These are phyloP conservation scores for Salicornia ramosissima DNA, from an alignment of 148 eudicot species.

Conservation along the genomic window DNA sequence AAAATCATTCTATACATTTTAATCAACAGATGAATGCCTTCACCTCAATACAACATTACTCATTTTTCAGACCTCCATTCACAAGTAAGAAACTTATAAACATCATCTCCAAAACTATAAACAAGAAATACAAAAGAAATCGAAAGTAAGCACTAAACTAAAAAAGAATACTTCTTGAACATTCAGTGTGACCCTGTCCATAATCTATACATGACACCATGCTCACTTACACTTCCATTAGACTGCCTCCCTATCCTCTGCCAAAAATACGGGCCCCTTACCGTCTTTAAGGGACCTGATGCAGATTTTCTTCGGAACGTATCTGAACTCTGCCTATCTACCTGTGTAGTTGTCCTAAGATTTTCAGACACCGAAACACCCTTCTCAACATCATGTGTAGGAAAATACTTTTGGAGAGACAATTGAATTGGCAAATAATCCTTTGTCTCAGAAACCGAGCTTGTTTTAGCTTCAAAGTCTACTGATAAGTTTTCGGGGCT, in stretches of 20 bases:
- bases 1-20: conserved; percentile 21
- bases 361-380: conserved; percentile 49
- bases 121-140: not conserved
- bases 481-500: conserved; percentile 48
- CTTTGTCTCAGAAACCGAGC: conserved; percentile 26
- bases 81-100: not conserved
- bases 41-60: not conserved
- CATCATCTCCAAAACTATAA: not conserved
- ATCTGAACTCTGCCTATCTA: conserved; percentile 32
- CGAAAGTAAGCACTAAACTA: not conserved
- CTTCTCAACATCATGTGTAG: conserved; percentile 49
- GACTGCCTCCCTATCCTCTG: conserved; percentile 47
- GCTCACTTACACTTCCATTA: conserved; percentile 64
- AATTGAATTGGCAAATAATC: conserved; percentile 31
- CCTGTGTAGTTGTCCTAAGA: conserved; percentile 32
- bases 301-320: conserved; percentile 60
- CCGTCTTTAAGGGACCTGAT: conserved; percentile 58
- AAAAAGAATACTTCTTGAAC: not conserved
- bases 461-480: conserved; percentile 33
- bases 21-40: conserved; percentile 8
- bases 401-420: conserved; percentile 33
- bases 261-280: conserved; percentile 44
- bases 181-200: conserved; percentile 60
- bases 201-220: conserved; percentile 44
- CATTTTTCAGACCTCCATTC: conserved; percentile 7